Evolutionary conservation across 345 rosid genomes (phyloP), one percentile per base, ranked within the genome.

Genomic region (Bruguiera sexangula): DNA sequence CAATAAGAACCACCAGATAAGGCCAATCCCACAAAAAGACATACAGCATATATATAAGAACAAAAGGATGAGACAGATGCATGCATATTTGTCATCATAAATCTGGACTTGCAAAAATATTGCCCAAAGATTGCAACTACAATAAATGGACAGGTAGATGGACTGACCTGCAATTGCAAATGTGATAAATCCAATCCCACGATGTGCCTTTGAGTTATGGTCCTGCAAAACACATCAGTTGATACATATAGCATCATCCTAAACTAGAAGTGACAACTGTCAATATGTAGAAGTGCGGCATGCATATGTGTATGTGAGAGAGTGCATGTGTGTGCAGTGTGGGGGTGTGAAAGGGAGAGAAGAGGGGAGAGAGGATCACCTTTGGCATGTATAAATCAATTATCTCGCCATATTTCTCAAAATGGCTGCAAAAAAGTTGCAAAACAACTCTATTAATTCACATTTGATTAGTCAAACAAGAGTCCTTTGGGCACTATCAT

Each of bases 111-210:
- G 46, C 46, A 39, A 11, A 39, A 2, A 10, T 39, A 10, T 39
- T 11, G 3, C 8, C 60, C 24, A 20, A 16, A 36, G 16, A 30
- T 63, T 36, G 46, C 52, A 65, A 39, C 31, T 68, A 62, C 51
- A 48, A 69, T 62, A 51, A 68, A 34, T 19, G 26, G 31, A 73
- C 57, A 56, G 29, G 27, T 52, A 22, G 26, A 65, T 20, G 32
- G 69, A 58, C 88, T 66, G 8, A 96, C 99, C 99, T 80, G 97
- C 82, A 73, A 74, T 89, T 59, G 90, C 82, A 69, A 84, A 96
- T 72, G 99, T 96, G 67, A 96, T 86, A 73, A 92, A 96, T 39
- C 99, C 98, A 75, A 96, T 96, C 72, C 98, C 99, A 43, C 98
- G 89, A 75, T 96, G 99, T 30, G 88, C 73, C 80, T 87, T 96